Base-by-base conservation (phyloP, 129 eudicot genomes). In the Tagetes patula region DNA sequence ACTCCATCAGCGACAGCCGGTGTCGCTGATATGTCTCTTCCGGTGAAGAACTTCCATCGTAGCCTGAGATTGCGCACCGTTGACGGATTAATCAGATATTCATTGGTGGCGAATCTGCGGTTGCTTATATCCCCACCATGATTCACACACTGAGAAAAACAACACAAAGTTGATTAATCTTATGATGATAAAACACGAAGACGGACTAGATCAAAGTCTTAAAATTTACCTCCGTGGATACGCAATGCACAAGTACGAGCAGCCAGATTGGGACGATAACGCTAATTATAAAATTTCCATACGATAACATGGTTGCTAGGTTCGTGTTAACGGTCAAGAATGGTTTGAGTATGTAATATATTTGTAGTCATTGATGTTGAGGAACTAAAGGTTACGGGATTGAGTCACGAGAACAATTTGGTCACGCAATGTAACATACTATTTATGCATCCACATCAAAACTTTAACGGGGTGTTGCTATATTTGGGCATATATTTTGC, bases 1-100 rank as follows among this genome's bases (percentile, higher is more conserved):
- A 83, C 83, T 27, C 92, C 91, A 34, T 74, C 46, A 20, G 87
- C 84, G 37, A 89, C 73, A 5, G 97, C 92, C 33, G 93, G 94
- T 2, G 96, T 88, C n/a, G 97, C 96, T 2, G 97, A 65, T 74
- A 87, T 80, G 74, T 91, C 97, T 3, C 77, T 79, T 30, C 96
- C 97, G 0, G 90, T 82, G 37, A 77, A 68, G 79, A 92, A 92
- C 54, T 68, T 83, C 96, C 96, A 88, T 62, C 75, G 80, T n/a
- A 80, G 77, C 58, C 39, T 67, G 74, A 91, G 78, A 0, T 60
- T 75, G 31, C 45, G 65, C 6, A 85, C 87, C 13, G 88, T 81
- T 11, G 12, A n/a, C 1, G 88, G 84, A 76, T 75, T 86, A 77
- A 91, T 91, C 64, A 62, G 48, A 6, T 56, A 9, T 73, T 86